Evolutionary conservation across 257 asterid genomes (phyloP).

Genomic region (Ilex aquifolium): DNA sequence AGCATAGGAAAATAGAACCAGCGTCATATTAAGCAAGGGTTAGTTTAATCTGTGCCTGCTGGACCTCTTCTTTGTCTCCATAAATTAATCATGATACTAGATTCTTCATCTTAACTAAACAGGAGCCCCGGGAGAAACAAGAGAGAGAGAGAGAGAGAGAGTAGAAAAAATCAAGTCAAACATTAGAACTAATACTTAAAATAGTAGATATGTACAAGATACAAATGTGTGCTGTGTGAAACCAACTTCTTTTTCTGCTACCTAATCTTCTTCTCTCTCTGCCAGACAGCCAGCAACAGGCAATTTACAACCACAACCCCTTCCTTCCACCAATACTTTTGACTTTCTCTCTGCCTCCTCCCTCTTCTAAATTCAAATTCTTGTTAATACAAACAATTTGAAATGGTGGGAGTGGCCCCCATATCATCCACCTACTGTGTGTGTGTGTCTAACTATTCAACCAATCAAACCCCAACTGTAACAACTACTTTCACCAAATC

Average conservation of each 20-base stretch:
- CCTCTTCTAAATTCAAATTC: constrained; percentile 10
- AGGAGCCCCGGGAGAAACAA: too few species aligned
- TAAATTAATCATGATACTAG: too few species aligned
- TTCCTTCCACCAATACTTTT: constrained; percentile 2
- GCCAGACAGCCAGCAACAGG: constrained; percentile 10
- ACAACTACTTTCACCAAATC: constrained; percentile 34
- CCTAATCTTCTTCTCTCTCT: constrained; percentile 4
- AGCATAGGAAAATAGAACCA: too few species aligned
- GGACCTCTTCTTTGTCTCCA: too few species aligned
- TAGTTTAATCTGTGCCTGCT: too few species aligned
- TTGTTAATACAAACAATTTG: not conserved
- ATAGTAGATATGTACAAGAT: constrained; percentile 16
- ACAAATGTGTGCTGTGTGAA: constrained; percentile 15
- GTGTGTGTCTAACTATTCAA: constrained; percentile 6
- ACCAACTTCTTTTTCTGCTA: constrained; percentile 11
- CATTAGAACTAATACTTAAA: not conserved
- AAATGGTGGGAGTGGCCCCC: constrained; percentile 13
- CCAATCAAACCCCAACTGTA: constrained; percentile 28
- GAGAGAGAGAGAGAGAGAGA: too few species aligned
- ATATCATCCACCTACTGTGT: not conserved
- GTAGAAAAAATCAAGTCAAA: not conserved
- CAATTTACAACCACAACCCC: constrained; percentile 9
- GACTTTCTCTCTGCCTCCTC: not conserved
- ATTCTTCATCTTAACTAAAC: too few species aligned
- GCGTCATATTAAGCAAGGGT: too few species aligned